Evolutionary conservation across 192 early-diverging fungal genomes (phyloP), one percentile per base, ranked within the genome.

Genomic region (Oehlia diaphana): DNA sequence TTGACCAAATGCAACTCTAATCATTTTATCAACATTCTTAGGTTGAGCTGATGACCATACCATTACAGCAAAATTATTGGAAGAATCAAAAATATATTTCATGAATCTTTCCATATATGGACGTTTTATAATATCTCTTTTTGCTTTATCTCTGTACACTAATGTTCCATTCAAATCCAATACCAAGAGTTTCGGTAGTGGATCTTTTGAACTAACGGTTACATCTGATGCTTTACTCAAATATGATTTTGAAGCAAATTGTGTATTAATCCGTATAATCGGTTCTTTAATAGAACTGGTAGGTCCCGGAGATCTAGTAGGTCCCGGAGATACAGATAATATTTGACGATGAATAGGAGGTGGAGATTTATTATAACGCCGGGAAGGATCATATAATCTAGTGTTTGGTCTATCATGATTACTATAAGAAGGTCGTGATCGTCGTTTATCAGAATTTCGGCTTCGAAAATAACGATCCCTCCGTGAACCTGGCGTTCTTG

Each of bases 81-180:
- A 19, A 7, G 26, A 37, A 7, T 81, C 68, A 58, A 91, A 84
- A 0, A 90, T 74, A 81, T 89, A 93, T 10, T 81, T 37, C 42
- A 93, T 77, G 76, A 94, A 93, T 4, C 83, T 66, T 0, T 58
- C 26, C 19, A 91, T 78, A 74, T 86, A 75, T 0, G 93, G 93
- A 4, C 93, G 87, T 1, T 79, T 61, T 28, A 71, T 68, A 21
- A 44, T 79, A 49, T 53, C 39, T 64, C 64, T 78, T n/a, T 31
- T 35, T 9, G 23, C 73, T 16, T 47, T 47, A 10, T 26, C 33
- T n/a, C 91, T 87, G 62, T 83, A 84, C 14, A 94, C 80, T 35
- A 94, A 76, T 2, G 93, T 91, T 1, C 93, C 93, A 70, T 94
- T 94, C 21, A 94, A 84, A 76, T 94, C 93, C 2, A 94, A 86